Evolutionary conservation across 495 filamentous ascomycete species (phyloP).

Genomic region (Aspergillus panamensis): DNA sequence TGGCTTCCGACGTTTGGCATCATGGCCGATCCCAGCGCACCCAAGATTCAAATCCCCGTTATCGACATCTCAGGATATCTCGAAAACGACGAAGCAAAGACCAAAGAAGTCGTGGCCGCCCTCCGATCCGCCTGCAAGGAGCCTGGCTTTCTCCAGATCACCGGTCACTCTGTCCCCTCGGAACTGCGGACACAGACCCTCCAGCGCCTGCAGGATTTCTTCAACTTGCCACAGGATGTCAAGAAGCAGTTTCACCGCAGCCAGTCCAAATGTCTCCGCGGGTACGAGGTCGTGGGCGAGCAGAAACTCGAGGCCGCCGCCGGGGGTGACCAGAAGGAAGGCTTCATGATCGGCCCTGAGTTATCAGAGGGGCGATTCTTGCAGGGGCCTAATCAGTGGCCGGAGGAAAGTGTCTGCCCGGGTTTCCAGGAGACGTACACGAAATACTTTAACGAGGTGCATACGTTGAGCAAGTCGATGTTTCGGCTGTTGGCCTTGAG

Average conservation of each 20-base stretch:
- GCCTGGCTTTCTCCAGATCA: conserved; percentile 11
- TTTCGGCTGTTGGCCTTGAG: conserved; percentile 10
- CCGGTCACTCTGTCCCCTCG: conserved; percentile 1
- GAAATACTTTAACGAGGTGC: conserved; percentile 5
- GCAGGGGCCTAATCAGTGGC: conserved; percentile 12
- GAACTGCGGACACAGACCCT: background rate
- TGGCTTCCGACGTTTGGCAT: background rate
- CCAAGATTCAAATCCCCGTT: conserved; percentile 3
- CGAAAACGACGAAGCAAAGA: background rate
- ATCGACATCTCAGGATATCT: conserved; percentile 12
- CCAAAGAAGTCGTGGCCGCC: background rate
- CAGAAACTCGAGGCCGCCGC: conserved; percentile 2
- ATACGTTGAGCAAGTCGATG: conserved; percentile 1
- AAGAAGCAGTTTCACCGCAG: background rate
- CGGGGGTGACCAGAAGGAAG: conserved; percentile 10
- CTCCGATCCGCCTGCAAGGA: conserved; percentile 7
- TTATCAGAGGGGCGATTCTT: background rate
- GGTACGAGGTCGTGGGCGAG: conserved; percentile 7
- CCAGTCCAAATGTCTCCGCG: conserved; percentile 1
- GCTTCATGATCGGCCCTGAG: conserved; percentile 9
- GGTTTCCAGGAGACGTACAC: conserved; percentile 5
- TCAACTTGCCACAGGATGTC: background rate
- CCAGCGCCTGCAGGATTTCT: background rate
- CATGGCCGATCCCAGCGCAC: background rate
- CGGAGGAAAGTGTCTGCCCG: background rate